phyloP scores from a whole-genome alignment of 2,329 filamentous ascomycete species.

The Stachybotrys elegans region DNA sequence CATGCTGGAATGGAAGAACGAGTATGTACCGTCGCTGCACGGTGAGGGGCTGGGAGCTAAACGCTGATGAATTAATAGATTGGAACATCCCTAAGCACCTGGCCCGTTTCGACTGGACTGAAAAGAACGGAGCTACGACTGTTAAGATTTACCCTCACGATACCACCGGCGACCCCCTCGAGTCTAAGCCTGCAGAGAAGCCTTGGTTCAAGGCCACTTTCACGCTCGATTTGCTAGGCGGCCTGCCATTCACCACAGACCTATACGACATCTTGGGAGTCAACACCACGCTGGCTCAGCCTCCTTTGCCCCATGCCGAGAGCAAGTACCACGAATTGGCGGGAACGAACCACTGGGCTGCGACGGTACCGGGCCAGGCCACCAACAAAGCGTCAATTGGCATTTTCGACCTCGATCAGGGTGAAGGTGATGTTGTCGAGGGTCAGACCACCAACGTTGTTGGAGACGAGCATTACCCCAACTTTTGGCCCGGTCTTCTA shows the following conservation, averaged over 20 bases:
- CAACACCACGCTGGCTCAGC: not conserved
- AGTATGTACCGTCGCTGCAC: constrained; percentile 21
- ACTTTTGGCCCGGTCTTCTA: not conserved
- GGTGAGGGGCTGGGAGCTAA: not conserved
- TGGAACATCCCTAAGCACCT: not conserved
- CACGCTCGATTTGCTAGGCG: constrained; percentile 14
- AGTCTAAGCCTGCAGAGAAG: constrained; percentile 16
- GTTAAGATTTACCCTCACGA: constrained; percentile 35
- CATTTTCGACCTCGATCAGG: not conserved
- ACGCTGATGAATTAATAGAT: not conserved
- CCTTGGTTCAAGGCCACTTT: constrained; percentile 37
- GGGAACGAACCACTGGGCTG: not conserved
- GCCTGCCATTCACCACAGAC: not conserved
- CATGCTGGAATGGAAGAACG: constrained; percentile 39
- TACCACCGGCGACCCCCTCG: constrained; percentile 17
- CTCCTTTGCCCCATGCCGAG: not conserved
- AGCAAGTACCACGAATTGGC: not conserved
- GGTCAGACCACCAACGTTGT: not conserved
- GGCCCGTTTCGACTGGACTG: constrained; percentile 3
- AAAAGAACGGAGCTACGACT: constrained; percentile 21
- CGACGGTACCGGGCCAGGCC: not conserved
- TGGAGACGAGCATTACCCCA: not conserved
- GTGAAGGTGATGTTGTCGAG: not conserved
- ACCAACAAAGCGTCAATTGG: not conserved
- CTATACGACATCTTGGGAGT: not conserved